Conservation (phyloP, 179 eudicot genomes). For the Patellifolia procumbens region DNA sequence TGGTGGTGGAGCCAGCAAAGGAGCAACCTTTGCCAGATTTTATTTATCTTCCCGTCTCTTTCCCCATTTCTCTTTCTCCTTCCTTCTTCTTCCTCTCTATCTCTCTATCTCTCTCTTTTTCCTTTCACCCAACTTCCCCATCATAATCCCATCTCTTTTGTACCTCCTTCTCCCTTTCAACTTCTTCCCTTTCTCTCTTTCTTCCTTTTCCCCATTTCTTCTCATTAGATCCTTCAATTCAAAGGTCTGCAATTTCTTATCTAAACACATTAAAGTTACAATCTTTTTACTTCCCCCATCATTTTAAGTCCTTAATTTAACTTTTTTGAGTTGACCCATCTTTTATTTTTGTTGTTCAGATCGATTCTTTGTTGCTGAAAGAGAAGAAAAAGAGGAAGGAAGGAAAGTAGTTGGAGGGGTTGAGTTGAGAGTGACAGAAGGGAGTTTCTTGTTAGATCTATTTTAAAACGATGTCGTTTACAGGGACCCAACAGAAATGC, state of each 20-base stretch:
- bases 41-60: background rate
- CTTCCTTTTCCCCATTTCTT: background rate
- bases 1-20: conserved; percentile 13
- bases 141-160: conserved; percentile 9
- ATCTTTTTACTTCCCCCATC: background rate
- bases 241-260: conserved; percentile 11
- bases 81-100: conserved; percentile 14
- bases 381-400: conserved; percentile 18
- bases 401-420: conserved; percentile 8
- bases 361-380: conserved; percentile 22
- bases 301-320: conserved; percentile 1
- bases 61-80: conserved; percentile 15
- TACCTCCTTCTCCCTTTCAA: background rate
- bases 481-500: conserved; percentile 92
- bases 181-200: background rate
- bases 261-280: background rate
- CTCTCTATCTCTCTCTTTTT: conserved; percentile 9
- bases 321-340: conserved; percentile 5
- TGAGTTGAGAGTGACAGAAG: background rate
- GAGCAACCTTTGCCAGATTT: conserved; percentile 19
- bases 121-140: background rate
- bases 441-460: conserved; percentile 28
- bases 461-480: conserved; percentile 72
- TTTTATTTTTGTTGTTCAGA: conserved; percentile 27
- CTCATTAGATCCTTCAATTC: conserved; percentile 5